phyloP scores from a whole-genome alignment of 192 early-diverging fungal genomes.

The Gonapodya prolifera region DNA sequence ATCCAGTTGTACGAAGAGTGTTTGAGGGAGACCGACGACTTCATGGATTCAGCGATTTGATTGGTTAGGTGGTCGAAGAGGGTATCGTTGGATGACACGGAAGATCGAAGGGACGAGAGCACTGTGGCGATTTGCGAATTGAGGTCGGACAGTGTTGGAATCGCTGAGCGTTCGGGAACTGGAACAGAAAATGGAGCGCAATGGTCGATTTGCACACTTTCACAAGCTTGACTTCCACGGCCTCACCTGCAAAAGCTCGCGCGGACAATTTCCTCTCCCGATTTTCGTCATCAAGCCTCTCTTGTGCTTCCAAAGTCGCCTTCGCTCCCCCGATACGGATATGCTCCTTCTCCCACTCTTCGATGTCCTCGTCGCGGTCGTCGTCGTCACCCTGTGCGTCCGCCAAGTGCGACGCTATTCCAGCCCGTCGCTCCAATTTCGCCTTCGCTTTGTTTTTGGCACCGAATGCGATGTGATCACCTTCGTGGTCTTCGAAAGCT shows the following conservation, averaged over 20 bases:
- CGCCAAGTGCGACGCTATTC: neutral
- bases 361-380: neutral
- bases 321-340: too few relatives aligned
- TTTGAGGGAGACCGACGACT: neutral
- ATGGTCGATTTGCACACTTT: too few relatives aligned
- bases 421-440: conserved; percentile 9
- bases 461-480: conserved; percentile 11
- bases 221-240: too few relatives aligned
- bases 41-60: neutral
- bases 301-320: too few relatives aligned
- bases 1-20: too few relatives aligned
- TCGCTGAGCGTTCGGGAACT: neutral
- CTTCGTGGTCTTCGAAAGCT: conserved; percentile 14
- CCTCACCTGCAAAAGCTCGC: too few relatives aligned
- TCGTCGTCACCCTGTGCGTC: neutral
- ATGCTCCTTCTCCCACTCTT: neutral
- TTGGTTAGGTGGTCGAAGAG: neutral
- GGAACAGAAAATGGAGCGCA: neutral
- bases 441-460: conserved; percentile 7
- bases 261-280: too few relatives aligned
- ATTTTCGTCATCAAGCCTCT: too few relatives aligned
- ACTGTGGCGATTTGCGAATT: neutral
- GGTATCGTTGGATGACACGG: neutral
- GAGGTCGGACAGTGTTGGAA: neutral
- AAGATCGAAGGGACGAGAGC: neutral